phyloP scores from a whole-genome alignment of 345 rosid species.

The Sonneratia caseolaris region DNA sequence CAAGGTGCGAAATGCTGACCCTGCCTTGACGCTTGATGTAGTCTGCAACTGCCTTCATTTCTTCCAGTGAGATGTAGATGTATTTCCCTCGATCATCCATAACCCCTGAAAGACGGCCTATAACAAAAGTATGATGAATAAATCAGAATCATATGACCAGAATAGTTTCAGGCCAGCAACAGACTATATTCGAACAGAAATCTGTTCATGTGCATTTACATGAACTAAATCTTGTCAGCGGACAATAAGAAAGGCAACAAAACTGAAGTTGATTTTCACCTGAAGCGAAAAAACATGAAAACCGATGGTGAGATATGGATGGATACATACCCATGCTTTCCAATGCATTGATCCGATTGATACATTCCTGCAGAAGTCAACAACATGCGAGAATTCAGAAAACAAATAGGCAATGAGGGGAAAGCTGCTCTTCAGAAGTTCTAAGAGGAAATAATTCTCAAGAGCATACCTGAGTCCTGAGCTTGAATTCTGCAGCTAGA shows the following conservation, averaged over 20 bases:
- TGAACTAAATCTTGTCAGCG: background rate
- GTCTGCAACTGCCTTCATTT: conserved; percentile 94
- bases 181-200: background rate
- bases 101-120: conserved; percentile 88
- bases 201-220: background rate
- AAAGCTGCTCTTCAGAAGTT: background rate
- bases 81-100: conserved; percentile 98
- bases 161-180: background rate
- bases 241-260: background rate
- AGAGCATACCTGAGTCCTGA: conserved; percentile 67
- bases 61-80: conserved; percentile 87
- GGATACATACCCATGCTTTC: conserved; percentile 67
- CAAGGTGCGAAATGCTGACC: conserved; percentile 92
- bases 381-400: background rate
- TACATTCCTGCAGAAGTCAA: conserved; percentile 64
- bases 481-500: conserved; percentile 87
- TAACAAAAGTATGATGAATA: conserved; percentile 1
- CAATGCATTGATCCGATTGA: conserved; percentile 76
- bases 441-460: background rate
- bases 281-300: background rate
- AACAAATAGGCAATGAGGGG: background rate
- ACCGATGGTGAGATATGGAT: background rate
- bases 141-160: background rate
- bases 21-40: conserved; percentile 89
- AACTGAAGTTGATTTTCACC: too few species aligned